phyloP scores from a whole-genome alignment of 2,329 filamentous ascomycete species.

The Fusarium temperatum region DNA sequence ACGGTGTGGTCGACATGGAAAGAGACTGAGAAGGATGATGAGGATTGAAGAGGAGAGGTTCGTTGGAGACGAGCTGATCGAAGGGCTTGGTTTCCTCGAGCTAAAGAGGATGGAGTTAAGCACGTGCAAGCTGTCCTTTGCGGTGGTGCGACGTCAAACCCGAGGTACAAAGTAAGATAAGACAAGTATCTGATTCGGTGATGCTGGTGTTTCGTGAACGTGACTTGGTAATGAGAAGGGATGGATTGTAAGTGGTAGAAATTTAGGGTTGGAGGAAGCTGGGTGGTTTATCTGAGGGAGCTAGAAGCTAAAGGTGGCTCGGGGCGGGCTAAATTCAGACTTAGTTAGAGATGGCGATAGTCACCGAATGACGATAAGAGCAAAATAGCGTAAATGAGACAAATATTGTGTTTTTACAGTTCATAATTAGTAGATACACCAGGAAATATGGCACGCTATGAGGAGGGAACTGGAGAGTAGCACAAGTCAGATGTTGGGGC shows the following conservation, averaged over 20 bases:
- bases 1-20: conserved; percentile 73
- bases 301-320: conserved; percentile 2
- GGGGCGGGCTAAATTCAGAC: background rate
- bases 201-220: conserved; percentile 5
- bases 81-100: background rate
- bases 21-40: conserved; percentile 5
- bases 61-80: conserved; percentile 1
- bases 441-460: background rate
- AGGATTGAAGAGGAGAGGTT: conserved; percentile 3
- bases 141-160: conserved; percentile 9
- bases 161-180: conserved; percentile 9
- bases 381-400: background rate
- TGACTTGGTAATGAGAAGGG: background rate
- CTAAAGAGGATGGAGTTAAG: conserved; percentile 8
- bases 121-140: conserved; percentile 36
- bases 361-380: background rate
- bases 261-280: conserved; percentile 18
- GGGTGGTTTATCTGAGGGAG: conserved; percentile 12
- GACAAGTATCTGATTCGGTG: background rate
- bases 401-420: background rate
- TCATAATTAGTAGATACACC: background rate
- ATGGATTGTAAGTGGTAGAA: conserved; percentile 15
- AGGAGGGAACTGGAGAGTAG: background rate
- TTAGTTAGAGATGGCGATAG: conserved; percentile 5
- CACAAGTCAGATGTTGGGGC: conserved; percentile 18